Conservation (phyloP, 129 eudicot species). For the Apium graveolens region DNA sequence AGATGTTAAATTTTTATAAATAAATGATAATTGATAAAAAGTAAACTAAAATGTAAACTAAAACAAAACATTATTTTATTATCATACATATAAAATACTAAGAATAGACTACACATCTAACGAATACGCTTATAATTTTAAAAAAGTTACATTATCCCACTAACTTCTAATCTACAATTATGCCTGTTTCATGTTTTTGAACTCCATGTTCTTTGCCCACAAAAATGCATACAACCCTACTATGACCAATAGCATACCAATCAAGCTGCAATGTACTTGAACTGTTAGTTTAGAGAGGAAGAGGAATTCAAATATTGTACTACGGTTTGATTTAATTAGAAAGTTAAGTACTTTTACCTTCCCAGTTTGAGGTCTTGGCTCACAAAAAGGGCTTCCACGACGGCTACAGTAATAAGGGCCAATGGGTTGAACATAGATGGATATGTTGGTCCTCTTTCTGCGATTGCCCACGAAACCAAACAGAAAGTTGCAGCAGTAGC, state of each 20-base stretch:
- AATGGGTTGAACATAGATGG: constrained; percentile 54
- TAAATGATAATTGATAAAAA: too few species aligned
- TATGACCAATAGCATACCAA: constrained; percentile 31
- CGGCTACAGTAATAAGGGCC: constrained; percentile 23
- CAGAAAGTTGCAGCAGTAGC: constrained; percentile 36
- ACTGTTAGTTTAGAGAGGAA: neutral
- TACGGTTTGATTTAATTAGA: too few species aligned
- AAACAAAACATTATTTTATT: too few species aligned
- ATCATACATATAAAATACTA: too few species aligned
- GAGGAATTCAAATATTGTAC: too few species aligned
- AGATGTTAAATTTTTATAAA: too few species aligned
- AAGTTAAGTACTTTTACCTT: constrained; percentile 37
- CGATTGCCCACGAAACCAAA: constrained; percentile 35
- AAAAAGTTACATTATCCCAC: too few species aligned
- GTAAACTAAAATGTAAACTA: too few species aligned
- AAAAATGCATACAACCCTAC: constrained; percentile 38
- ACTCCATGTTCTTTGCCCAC: constrained; percentile 32
- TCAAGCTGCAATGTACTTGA: constrained; percentile 27
- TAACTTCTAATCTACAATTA: too few species aligned
- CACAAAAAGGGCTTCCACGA: constrained; percentile 33
- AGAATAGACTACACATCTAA: too few species aligned
- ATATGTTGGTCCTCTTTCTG: constrained; percentile 42
- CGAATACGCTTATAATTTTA: too few species aligned
- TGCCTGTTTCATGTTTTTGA: neutral
- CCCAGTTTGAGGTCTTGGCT: constrained; percentile 26